Evolutionary conservation across 805 yeast genomes (phyloP), one percentile per base, ranked within the genome.

Genomic region (baker's yeast (Saccharomyces cerevisiae)): DNA sequence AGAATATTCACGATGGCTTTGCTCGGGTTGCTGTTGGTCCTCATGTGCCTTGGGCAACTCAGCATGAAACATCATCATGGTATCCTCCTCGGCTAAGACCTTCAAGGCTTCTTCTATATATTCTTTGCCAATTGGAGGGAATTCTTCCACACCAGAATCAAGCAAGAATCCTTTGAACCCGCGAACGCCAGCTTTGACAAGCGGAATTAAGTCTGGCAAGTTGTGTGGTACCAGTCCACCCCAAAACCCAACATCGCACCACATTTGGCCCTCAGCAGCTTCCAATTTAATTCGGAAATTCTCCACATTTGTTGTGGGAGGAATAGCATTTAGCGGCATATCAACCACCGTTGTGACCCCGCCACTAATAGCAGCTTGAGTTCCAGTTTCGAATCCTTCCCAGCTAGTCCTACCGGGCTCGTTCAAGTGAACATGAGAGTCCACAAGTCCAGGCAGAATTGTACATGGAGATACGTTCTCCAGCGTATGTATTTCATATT

Each of bases 361-460:
- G 17, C 98, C 98, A 11, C 91, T 78, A 0, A 96, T 96, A 0
- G 97, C 97, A 1, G 96, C 87, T 66, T 85, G 84, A 0, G 98
- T 91, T 0, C 98, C 98, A 0, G 96, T 86, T n/a, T 84, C 96
- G 68, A 92, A 91, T 1, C 98, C 98, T 70, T 91, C 98, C 98
- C 98, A 91, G 58, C 90, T 96, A 0, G 97, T 91, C 61, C 97
- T 76, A n/a, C 98, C 98, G 0, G 98, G 97, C 65, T 92, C 98
- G 69, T 92, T 92, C 61, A 91, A 73, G 65, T 91, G 98, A 27
- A 91, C 98, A 69, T 91, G 98, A 4, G 96, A 80, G 65, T 91
- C 98, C 3, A 91, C 95, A 30, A 91, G 77, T 0, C 98, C 98
- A 0, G 98, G 97, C 75, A 92, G 74, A 11, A 91, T 77, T 31